phyloP scores from a whole-genome alignment of 23 red algal genomes.

The Chondrus crispus region DNA sequence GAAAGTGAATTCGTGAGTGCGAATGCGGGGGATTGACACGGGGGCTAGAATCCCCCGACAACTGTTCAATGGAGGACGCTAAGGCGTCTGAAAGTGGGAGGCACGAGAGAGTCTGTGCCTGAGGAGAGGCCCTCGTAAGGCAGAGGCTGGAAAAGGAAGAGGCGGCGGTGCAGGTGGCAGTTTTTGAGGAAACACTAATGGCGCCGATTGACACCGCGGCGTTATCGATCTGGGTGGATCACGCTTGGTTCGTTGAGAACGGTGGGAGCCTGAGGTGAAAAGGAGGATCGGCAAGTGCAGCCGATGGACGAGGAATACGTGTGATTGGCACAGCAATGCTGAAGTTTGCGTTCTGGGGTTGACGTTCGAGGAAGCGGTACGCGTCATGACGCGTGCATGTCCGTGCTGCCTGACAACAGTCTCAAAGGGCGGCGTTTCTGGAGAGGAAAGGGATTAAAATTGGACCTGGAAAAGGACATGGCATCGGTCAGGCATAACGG shows the following conservation, averaged over 20 bases:
- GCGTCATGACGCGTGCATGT: not conserved
- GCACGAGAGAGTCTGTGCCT: not conserved
- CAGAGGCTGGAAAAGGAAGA: not conserved
- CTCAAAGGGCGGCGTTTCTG: not conserved
- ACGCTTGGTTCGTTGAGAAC: not conserved
- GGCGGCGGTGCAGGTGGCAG: not conserved
- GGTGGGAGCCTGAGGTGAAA: not conserved
- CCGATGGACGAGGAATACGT: not conserved
- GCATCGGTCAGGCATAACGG: not conserved
- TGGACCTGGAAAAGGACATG: not conserved
- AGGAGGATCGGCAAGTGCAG: not conserved
- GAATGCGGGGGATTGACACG: not conserved
- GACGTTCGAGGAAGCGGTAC: not conserved
- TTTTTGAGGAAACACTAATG: not conserved
- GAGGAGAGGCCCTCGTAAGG: not conserved
- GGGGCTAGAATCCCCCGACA: not conserved
- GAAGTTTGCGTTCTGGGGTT: not conserved
- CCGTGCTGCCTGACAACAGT: not conserved
- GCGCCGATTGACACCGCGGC: not conserved
- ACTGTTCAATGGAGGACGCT: not conserved
- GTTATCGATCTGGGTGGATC: not conserved
- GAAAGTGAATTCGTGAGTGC: not conserved
- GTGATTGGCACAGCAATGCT: not conserved
- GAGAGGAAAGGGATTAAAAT: not conserved
- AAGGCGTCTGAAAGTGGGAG: not conserved